phyloP scores from a whole-genome alignment of 805 yeast genomes.

The Myxozyma kluyveri region DNA sequence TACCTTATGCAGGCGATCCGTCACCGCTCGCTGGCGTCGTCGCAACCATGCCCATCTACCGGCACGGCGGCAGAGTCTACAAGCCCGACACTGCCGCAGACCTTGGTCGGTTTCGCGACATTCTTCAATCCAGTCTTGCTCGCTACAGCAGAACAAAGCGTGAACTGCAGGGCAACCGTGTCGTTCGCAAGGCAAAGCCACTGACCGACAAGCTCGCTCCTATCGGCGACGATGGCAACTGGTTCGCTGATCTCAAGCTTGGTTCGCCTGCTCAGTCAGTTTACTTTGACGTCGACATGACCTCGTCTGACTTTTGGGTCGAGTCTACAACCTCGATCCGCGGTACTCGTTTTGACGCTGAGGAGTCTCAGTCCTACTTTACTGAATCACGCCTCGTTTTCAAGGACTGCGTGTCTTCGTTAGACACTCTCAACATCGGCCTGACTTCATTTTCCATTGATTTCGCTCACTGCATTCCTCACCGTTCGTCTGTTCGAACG shows the following conservation, averaged over 20 bases:
- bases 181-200: conserved; percentile 25
- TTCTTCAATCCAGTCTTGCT: conserved; percentile 7
- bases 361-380: conserved; percentile 25
- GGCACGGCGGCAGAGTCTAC: conserved; percentile 27
- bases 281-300: conserved; percentile 27
- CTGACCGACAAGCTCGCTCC: conserved; percentile 27
- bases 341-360: conserved; percentile 23
- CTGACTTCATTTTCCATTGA: conserved; percentile 7
- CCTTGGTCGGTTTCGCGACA: conserved; percentile 13
- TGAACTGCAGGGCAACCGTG: conserved; percentile 28
- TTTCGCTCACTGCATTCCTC: conserved; percentile 29
- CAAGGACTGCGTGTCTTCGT: conserved; percentile 25
- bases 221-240: conserved; percentile 25
- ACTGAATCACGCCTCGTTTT: conserved; percentile 22
- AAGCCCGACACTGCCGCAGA: conserved; percentile 18
- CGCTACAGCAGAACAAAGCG: conserved; percentile 24
- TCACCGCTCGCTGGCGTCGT: conserved; percentile 15
- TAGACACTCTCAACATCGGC: conserved; percentile 17
- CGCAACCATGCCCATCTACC: conserved; percentile 10
- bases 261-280: conserved; percentile 24
- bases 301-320: conserved; percentile 29
- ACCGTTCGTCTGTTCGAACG: conserved; percentile 24
- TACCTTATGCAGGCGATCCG: conserved; percentile 12
- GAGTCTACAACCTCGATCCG: conserved; percentile 25
- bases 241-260: conserved; percentile 15